Percentiles rank a stretch among this genome's conserved stretches.
These are phyloP conservation scores for Cryptosporidium sp. DNA, from an alignment of 169 alveolate species.

Conservation along the genomic window DNA sequence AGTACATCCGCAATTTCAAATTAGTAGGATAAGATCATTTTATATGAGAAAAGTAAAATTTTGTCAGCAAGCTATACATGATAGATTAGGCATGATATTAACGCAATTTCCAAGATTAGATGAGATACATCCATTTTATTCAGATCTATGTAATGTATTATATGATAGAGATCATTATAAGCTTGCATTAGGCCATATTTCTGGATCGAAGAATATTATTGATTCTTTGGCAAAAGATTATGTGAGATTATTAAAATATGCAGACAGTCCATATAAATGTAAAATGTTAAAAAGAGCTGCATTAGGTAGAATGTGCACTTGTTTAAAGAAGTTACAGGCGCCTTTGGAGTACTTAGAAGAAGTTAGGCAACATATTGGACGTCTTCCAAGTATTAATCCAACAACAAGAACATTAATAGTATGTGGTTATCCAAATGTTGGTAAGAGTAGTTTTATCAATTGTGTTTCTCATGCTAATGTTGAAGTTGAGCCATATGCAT, in stretches of 20 bases:
- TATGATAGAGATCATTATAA: constrained; percentile 99
- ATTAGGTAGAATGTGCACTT: constrained; percentile 97
- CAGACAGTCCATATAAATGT: constrained; percentile 96
- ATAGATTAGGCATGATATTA: constrained; percentile 93
- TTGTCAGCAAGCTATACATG: constrained; percentile 94
- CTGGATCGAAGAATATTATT: constrained; percentile 92
- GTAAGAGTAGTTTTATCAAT: constrained; percentile 97
- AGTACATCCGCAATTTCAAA: constrained; percentile 97
- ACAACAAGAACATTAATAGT: constrained; percentile 92
- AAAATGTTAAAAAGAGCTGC: constrained; percentile 98
- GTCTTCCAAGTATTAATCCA: constrained; percentile 97
- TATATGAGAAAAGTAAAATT: constrained; percentile 99
- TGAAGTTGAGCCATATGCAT: constrained; percentile 98
- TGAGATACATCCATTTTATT: constrained; percentile 98
- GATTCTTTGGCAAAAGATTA: constrained; percentile 97
- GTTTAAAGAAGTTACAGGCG: constrained; percentile 93
- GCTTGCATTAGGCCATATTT: constrained; percentile 97
- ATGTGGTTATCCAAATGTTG: constrained; percentile 99
- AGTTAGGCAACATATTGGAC: constrained; percentile 96
- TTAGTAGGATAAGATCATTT: constrained; percentile 97
- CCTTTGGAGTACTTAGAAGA: constrained; percentile 97
- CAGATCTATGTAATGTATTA: constrained; percentile 96
- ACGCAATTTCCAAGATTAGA: constrained; percentile 97
- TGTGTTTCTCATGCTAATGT: constrained; percentile 96
- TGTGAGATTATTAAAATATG: constrained; percentile 95